These are phyloP conservation scores for Xanthoparmelia taractica DNA, from an alignment of 495 filamentous ascomycete species.

Conservation along the genomic window DNA sequence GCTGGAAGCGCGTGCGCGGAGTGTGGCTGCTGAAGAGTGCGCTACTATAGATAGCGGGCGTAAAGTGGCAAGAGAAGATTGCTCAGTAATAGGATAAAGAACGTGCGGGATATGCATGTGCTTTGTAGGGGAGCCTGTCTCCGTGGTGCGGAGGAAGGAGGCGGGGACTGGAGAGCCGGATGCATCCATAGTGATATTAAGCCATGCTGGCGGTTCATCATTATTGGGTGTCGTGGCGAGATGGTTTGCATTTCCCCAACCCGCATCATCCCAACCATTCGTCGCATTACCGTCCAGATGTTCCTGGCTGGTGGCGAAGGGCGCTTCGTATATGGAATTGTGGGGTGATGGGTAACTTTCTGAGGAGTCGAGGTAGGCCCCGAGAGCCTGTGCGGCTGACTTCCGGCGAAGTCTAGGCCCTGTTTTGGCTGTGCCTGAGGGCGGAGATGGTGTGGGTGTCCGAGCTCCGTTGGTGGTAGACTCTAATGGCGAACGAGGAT, in stretches of 20 bases:
- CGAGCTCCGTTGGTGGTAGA: conserved; percentile 17
- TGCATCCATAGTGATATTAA: conserved; percentile 14
- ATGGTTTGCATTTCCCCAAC: not conserved
- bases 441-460: conserved; percentile 14
- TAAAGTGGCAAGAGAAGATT: conserved; percentile 20
- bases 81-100: conserved; percentile 22
- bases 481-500: conserved; percentile 12
- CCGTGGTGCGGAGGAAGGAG: conserved; percentile 13
- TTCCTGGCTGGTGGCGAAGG: conserved; percentile 13
- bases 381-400: conserved; percentile 21
- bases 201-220: conserved; percentile 14
- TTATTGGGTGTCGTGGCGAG: not conserved
- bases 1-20: conserved; percentile 19
- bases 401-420: conserved; percentile 16
- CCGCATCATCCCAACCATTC: not conserved
- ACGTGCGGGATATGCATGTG: conserved; percentile 16
- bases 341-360: conserved; percentile 36
- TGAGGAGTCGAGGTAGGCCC: conserved; percentile 30
- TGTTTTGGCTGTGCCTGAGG: conserved; percentile 12
- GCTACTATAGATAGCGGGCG: conserved; percentile 12
- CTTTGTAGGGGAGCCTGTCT: not conserved
- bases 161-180: conserved; percentile 17
- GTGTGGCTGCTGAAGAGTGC: conserved; percentile 11
- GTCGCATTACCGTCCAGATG: not conserved
- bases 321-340: conserved; percentile 40